Evolutionary conservation across 1,284 basidiomycete genomes (phyloP).

Genomic region (Termitomyces sp.): DNA sequence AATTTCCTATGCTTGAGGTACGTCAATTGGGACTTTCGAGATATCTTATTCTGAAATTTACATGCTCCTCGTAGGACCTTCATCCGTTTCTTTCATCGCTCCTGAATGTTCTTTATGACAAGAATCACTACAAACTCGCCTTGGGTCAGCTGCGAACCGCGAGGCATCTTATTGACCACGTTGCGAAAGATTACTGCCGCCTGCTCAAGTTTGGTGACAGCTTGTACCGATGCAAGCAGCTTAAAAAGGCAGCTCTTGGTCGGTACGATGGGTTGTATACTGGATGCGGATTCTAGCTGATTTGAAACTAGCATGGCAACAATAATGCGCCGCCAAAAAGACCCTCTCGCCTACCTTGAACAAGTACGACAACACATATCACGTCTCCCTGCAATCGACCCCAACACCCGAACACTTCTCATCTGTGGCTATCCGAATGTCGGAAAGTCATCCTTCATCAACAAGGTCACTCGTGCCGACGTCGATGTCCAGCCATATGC

Average conservation of each 20-base stretch:
- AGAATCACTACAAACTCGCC: slow-evolving; percentile 98
- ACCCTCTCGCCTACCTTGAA: slow-evolving; percentile 92
- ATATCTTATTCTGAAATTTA: not conserved
- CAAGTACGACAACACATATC: slow-evolving; percentile 97
- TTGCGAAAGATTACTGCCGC: slow-evolving; percentile 93
- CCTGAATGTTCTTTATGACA: slow-evolving; percentile 96
- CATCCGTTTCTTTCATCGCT: slow-evolving; percentile 93
- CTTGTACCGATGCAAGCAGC: slow-evolving; percentile 94
- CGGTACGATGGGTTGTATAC: slow-evolving; percentile 47
- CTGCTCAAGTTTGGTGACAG: slow-evolving; percentile 95
- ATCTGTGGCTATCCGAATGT: slow-evolving; percentile 98
- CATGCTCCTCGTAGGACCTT: slow-evolving; percentile 60
- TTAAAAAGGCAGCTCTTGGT: slow-evolving; percentile 91
- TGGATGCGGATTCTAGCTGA: not conserved
- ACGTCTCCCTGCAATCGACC: slow-evolving; percentile 93
- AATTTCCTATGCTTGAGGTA: slow-evolving; percentile 97
- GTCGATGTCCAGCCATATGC: slow-evolving; percentile 98
- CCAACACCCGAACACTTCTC: slow-evolving; percentile 92
- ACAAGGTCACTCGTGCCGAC: slow-evolving; percentile 96
- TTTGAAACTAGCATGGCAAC: slow-evolving; percentile 77
- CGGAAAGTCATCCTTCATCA: slow-evolving; percentile 96
- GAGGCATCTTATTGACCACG: slow-evolving; percentile 90
- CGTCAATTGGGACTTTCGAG: slow-evolving; percentile 22
- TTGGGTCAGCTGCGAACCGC: slow-evolving; percentile 92
- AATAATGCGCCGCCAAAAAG: slow-evolving; percentile 95